These are phyloP conservation scores for Silene conica DNA, from an alignment of 148 eudicot genomes.

Conservation along the genomic window DNA sequence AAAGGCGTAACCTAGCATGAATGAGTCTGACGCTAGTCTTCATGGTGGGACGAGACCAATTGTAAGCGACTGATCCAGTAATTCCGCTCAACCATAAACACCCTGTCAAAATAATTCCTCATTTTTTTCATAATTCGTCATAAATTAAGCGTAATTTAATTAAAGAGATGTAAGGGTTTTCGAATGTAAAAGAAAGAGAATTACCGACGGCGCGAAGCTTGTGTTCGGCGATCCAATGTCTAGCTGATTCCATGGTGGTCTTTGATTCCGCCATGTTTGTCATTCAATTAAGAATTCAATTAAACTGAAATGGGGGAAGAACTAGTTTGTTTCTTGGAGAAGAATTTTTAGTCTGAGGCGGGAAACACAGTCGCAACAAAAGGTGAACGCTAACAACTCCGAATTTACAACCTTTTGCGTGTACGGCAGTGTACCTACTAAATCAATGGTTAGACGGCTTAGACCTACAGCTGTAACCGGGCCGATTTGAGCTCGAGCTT, in stretches of 20 bases:
- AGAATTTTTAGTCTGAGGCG: too few relatives aligned
- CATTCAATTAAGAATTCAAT: background rate
- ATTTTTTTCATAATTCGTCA: background rate
- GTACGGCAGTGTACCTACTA: too few relatives aligned
- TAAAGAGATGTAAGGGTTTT: background rate
- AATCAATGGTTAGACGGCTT: too few relatives aligned
- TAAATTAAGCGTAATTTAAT: background rate
- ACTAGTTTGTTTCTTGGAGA: too few relatives aligned
- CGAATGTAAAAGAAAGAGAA: background rate
- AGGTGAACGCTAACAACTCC: too few relatives aligned
- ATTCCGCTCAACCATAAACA: constrained; percentile 67
- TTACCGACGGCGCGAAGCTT: constrained; percentile 72
- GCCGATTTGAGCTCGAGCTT: too few relatives aligned
- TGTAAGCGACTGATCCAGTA: constrained; percentile 67
- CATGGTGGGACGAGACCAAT: constrained; percentile 89
- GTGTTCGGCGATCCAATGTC: constrained; percentile 52
- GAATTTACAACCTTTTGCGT: too few relatives aligned
- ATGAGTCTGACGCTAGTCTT: constrained; percentile 79
- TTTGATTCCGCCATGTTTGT: constrained; percentile 44
- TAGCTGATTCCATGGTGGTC: constrained; percentile 32
- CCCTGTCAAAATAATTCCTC: constrained; percentile 32
- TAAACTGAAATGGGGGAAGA: background rate
- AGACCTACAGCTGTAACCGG: too few relatives aligned
- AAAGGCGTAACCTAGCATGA: constrained; percentile 59
- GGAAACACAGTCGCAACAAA: too few relatives aligned